Evolutionary conservation across 805 yeast species (phyloP), one percentile per base, ranked within the genome.

Genomic region (Ogataea pilisensis): DNA sequence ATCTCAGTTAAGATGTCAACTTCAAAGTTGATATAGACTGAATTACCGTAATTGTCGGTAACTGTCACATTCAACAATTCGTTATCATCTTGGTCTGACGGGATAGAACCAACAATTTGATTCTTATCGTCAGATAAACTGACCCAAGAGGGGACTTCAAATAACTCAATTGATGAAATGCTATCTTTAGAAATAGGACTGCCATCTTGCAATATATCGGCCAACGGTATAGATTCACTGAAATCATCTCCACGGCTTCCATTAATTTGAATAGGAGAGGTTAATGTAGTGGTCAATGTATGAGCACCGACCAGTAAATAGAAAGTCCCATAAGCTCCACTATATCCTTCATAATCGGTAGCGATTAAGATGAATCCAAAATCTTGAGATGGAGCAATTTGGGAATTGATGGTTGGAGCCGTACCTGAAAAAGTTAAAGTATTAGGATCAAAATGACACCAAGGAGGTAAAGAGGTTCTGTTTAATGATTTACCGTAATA

Each of bases 391-490:
- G 97, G 98, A 1, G 99, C 99, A 51, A 88, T 83, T 14, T 75
- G 72, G 2, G 96, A 85, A 50, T 86, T 83, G 25, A 86, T 86
- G 7, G 83, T 70, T 9, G 99, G 99, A 1, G 96, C 91, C 1
- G 82, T 81, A 25, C 99, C 99, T 32, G 78, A 70, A 62, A 89
- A 91, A 17, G 85, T 74, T 48, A 87, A 66, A 29, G 70, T 68
- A 40, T 68, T 66, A 5, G 73, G 54, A 55, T 88, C 81, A 57
- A 91, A 93, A 39, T 65, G 63, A 38, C 88, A 68, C 98, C 99
- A 93, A 56, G 78, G 82, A 29, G 99, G 99, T 41, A 93, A 70
- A 3, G 99, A 91, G 1, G 95, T 76, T 57, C 90, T 77, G 60
- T 86, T 88, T 12, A 71, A 64, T n/a, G 90, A 78, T 48, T 84